Percentiles rank a stretch among this genome's conserved stretches.
These are phyloP conservation scores for Alternaria burnsii DNA, from an alignment of 2,329 filamentous ascomycete genomes.

Conservation along the genomic window DNA sequence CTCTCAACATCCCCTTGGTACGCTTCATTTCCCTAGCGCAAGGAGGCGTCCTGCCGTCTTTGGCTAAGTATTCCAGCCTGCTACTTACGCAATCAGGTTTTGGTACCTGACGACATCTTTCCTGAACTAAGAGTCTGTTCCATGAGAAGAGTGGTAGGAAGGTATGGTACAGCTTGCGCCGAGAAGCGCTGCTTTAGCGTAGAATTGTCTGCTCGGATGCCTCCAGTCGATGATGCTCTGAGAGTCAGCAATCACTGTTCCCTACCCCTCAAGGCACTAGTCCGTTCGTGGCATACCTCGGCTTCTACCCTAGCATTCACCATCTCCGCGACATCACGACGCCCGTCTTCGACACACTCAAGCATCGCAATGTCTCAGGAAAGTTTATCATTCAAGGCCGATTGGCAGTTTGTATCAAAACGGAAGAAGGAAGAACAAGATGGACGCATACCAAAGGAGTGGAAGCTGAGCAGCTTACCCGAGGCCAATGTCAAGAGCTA, in stretches of 20 bases:
- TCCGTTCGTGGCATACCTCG: constrained; percentile 25
- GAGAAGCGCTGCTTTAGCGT: background rate
- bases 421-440: constrained; percentile 55
- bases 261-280: constrained; percentile 27
- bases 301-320: constrained; percentile 11
- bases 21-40: constrained; percentile 8
- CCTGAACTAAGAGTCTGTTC: background rate
- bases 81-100: background rate
- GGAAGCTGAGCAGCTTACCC: constrained; percentile 49
- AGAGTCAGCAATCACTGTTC: background rate
- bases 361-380: constrained; percentile 25
- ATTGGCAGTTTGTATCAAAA: constrained; percentile 53
- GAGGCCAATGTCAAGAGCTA: constrained; percentile 36
- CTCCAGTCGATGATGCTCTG: background rate
- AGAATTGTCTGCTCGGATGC: background rate
- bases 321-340: constrained; percentile 6
- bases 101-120: background rate
- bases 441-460: constrained; percentile 54
- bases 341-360: background rate
- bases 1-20: background rate
- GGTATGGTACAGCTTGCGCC: background rate
- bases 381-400: constrained; percentile 17
- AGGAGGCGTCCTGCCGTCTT: constrained; percentile 13
- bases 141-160: background rate
- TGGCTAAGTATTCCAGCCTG: constrained; percentile 5